Evolutionary conservation across 495 filamentous ascomycete species (phyloP), one percentile per base, ranked within the genome.

Genomic region (Pyronema omphalodes): DNA sequence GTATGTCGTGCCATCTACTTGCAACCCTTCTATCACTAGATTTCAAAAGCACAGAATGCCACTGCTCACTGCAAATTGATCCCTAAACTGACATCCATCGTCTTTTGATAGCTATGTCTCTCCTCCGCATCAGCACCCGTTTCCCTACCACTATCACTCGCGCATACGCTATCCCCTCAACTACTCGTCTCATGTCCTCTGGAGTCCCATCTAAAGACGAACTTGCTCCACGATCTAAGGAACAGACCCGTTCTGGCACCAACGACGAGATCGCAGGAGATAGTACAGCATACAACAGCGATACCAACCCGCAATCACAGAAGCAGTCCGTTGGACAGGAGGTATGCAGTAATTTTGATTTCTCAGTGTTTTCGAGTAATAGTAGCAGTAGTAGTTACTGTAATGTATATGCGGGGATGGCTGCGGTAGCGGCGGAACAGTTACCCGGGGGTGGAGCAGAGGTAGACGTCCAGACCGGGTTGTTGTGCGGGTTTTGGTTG

Each of bases 201-300:
- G 49, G 54, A 37, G 44, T 65, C n/a, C 57, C 63, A 12, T 39
- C 36, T 3, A 60, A 55, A 44, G 62, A 67, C n/a, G 53, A 65
- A n/a, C 44, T 60, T 12, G 53, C 50, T 7, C 54, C 59, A 6
- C 51, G 39, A 9, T 53, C 46, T 9, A 54, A 56, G 23, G 59
- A 61, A 40, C 43, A 15, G 17, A 62, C 59, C n/a, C 51, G 36
- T 12, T 56, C 56, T 29, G 46, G 44, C 6, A 62, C 59, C 6
- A 51, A 63, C 33, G 53, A 63, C 37, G 53, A 62, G 53, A 52
- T 59, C 29, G 60, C 59, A 14, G 59, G 62, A 37, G 46, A 52
- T 43, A 9, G 14, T 14, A 41, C 53, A 15, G 57, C 56, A 15
- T 57, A 59, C 37, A 54, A 60, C 3, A 9, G 9, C 37, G 14